These are phyloP conservation scores for Phylloporus rhodoxanthus DNA, from an alignment of 768 basidiomycete genomes.

Conservation along the genomic window DNA sequence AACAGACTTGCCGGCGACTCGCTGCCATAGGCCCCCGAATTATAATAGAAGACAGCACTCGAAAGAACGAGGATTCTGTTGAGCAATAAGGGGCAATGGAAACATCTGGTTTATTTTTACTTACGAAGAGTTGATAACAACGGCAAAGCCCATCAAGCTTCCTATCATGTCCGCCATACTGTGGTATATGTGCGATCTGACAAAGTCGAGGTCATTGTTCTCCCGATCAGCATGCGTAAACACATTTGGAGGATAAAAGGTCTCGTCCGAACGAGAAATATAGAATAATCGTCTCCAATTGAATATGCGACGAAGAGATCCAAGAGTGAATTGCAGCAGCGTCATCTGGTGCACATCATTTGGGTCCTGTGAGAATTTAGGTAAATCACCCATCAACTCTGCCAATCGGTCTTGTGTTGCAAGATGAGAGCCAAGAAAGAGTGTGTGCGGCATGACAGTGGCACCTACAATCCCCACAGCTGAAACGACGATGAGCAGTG, in stretches of 20 bases:
- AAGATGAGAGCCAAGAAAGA: conserved; percentile 85
- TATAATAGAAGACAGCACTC: conserved; percentile 73
- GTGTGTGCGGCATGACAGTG: conserved; percentile 89
- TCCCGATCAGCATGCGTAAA: conserved; percentile 48
- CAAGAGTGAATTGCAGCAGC: conserved; percentile 15
- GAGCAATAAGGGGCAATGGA: conserved; percentile 1
- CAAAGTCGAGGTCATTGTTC: conserved; percentile 51
- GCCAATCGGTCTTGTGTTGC: conserved; percentile 75
- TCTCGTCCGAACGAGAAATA: conserved; percentile 19
- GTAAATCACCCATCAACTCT: conserved; percentile 15
- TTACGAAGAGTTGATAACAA: conserved; percentile 81
- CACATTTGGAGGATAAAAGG: conserved; percentile 23
- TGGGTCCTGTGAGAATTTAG: conserved; percentile 3
- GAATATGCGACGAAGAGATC: conserved; percentile 6
- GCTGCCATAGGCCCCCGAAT: conserved; percentile 34
- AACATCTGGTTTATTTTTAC: conserved; percentile 16
- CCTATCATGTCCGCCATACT: conserved; percentile 59
- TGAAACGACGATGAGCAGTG: conserved; percentile 23
- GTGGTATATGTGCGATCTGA: conserved; percentile 60
- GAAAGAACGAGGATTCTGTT: conserved; percentile 76
- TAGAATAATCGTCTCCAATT: conserved; percentile 19
- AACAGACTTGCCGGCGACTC: conserved; percentile 66
- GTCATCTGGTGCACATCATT: conserved; percentile 15
- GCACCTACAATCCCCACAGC: conserved; percentile 74
- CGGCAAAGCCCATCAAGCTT: conserved; percentile 76